Base-by-base conservation (phyloP, 2,329 filamentous ascomycete genomes). In the Penicillium sp. region DNA sequence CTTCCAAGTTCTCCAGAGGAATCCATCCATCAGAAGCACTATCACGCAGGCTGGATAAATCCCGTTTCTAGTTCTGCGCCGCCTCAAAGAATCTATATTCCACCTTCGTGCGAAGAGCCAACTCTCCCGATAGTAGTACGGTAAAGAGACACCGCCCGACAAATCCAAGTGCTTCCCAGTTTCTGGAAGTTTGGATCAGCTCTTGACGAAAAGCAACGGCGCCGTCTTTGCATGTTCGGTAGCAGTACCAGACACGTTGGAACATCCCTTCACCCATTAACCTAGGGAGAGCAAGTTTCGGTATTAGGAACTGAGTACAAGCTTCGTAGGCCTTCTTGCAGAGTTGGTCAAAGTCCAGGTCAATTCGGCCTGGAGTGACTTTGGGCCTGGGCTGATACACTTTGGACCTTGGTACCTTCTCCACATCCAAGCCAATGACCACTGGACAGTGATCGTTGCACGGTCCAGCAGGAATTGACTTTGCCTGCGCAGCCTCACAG, bases 111-210 rank as follows among this genome's bases (percentile, higher is more conserved):
- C 75, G 73, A 19, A 60, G 31, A 35, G 54, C 61, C n/a, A 69
- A 18, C 56, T 72, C 70, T 41, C 73, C 61, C 24, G 64, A 56
- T 33, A 54, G 51, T n/a, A 69, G 71, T 58, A 69, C 19, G 43
- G 61, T 47, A 63, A 69, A 76, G 27, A 57, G 74, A 69, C 71
- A 77, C 41, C 63, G 61, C 19, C 65, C 72, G 49, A 60, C 44
- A 55, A 80, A 66, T 16, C 77, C 77, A 56, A 80, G 73, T 37
- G 75, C 66, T 50, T 69, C 64, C 77, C 75, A 81, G 9, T 50
- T 18, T 16, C 22, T 37, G 9, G 7, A 36, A 31, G 47, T 50
- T 50, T 37, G 31, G 22, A 50, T 50, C 0, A 50, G 47, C 47
- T 50, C 47, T 7, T 50, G 33, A 6, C 31, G 47, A 14, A 50